Base-by-base conservation (phyloP, 1,284 basidiomycete genomes). In the Caloboletus firmus region DNA sequence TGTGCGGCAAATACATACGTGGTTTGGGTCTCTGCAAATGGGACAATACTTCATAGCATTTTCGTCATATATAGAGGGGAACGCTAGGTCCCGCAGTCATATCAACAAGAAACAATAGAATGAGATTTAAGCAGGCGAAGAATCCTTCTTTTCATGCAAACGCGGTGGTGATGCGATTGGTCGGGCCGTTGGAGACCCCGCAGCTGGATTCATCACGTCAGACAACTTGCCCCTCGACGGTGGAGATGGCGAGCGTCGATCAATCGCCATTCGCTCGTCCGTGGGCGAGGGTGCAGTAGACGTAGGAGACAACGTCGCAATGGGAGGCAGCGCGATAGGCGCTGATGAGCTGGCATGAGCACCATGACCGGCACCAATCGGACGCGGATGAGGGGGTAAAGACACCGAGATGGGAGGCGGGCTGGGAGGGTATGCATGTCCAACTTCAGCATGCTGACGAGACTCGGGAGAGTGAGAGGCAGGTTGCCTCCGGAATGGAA, bases 341-440 rank as follows among this genome's bases (percentile, higher is more conserved):
- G 56, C 59, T 37, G 65, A 60, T 49, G 71, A 49, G 37, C 61
- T 58, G 44, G 68, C 47, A 45, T 71, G 69, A 36, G 69, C 67
- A 46, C 66, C 64, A 36, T 78, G 69, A 5, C 77, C 78, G 1
- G 77, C 73, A 12, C 85, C 85, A 50, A 87, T 77, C 10, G 85
- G 87, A n/a, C 84, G 79, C 48, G 87, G 85, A 66, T 87, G 85
- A 36, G 85, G 84, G 43, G 85, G 85, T 35, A 89, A 75, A 13
- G 81, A 78, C 36, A 78, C 75, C 20, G 82, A 79, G 13, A 87
- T 69, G 26, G 76, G 11, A 1, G 80, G 76, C 3, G 82, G 81
- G 60, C 79, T 83, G 28, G 80, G 70, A 10, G 79, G 75, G 62
- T 80, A 84, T 26, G 76, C 66, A 44, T 68, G 66, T 24, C 58